Evolutionary conservation across 768 basidiomycete species (phyloP), one percentile per base, ranked within the genome.

Genomic region (Lentinula sp.): DNA sequence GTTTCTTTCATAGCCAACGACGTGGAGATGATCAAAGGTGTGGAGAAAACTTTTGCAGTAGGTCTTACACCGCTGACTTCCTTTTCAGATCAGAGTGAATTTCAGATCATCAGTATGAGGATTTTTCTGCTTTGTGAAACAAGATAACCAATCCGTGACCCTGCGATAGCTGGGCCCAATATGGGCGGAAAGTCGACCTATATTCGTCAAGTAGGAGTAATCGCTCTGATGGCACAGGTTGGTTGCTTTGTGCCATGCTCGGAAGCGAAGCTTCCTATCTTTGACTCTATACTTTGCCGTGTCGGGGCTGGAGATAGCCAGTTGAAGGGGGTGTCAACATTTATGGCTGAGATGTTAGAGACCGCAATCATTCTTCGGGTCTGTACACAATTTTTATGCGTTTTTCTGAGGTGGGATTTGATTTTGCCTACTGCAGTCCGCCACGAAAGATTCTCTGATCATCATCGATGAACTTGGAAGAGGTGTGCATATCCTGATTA

Each of bases 281-380:
- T 98, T 62, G 97, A 99, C 72, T 97, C 94, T 2, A 87, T 99
- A 48, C 75, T 98, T 10, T 97, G 96, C 61, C 82, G 97, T 64
- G 96, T 99, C 1, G 97, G 97, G 8, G 97, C 97, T 0, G 97
- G 97, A 0, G 97, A 99, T 71, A 95, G 92, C 71, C 96, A 98
- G 70, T 76, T 98, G 49, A 98, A 97, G 73, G 97, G 97, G 10
- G 93, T 99, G 0, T 96, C 94, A 28, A 99, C 96, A 0, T 99
- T 99, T 72, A 98, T 98, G 96, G 95, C 95, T 1, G 97, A 99
- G 73, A 98, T 98, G 97, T 81, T 99, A 33, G 97, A 99, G 73
- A 98, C 95, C 0, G 95, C 97, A 0, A 93, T 91, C 0, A 98
- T 98, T 67, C 81, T 99, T 46, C 83, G 89, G 67, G 93, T 93